Percentiles rank a stretch among this genome's conserved stretches.
Conservation (phyloP, 257 asterid species). For the Cynanchum wilfordii region DNA sequence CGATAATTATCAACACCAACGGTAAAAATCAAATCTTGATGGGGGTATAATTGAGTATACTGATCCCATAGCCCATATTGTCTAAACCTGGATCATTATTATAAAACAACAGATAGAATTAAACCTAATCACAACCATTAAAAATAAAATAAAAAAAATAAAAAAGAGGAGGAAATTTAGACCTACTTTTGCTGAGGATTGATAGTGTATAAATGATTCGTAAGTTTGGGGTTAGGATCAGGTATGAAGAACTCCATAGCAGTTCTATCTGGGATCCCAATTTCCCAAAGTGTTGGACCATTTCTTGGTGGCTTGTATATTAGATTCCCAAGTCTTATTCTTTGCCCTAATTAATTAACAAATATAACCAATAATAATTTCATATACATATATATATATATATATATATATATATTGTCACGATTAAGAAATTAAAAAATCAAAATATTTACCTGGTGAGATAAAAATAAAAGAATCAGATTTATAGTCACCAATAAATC, state of each 20-base stretch:
- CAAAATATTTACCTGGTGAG: conserved; percentile 48
- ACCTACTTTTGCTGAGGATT: conserved; percentile 44
- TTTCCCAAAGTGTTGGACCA: conserved; percentile 90
- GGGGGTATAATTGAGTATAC: conserved; percentile 68
- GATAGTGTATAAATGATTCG: conserved; percentile 47
- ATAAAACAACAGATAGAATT: not conserved
- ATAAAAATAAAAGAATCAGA: conserved; percentile 27
- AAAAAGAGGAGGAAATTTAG: not conserved
- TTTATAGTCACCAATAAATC: conserved; percentile 70
- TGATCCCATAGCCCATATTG: conserved; percentile 95
- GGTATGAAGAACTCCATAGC: conserved; percentile 80
- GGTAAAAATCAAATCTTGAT: conserved; percentile 52
- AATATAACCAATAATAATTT: not conserved
- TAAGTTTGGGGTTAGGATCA: conserved; percentile 56
- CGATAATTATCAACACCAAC: conserved; percentile 41
- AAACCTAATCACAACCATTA: not conserved
- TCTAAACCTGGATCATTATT: conserved; percentile 41
- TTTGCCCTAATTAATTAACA: conserved; percentile 33
- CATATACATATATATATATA: no score
- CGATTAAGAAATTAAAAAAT: no score
- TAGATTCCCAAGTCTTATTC: conserved; percentile 36
- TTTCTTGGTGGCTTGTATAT: conserved; percentile 56
- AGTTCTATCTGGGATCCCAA: conserved; percentile 77
- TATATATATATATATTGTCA: no score
- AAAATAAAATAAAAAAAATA: no score